A percentile compares a stretch with the other conserved stretches of the same genome.
These are phyloP conservation scores for Pseudogymnoascus sp. DNA, from an alignment of 2,329 filamentous ascomycete species.

Conservation along the genomic window DNA sequence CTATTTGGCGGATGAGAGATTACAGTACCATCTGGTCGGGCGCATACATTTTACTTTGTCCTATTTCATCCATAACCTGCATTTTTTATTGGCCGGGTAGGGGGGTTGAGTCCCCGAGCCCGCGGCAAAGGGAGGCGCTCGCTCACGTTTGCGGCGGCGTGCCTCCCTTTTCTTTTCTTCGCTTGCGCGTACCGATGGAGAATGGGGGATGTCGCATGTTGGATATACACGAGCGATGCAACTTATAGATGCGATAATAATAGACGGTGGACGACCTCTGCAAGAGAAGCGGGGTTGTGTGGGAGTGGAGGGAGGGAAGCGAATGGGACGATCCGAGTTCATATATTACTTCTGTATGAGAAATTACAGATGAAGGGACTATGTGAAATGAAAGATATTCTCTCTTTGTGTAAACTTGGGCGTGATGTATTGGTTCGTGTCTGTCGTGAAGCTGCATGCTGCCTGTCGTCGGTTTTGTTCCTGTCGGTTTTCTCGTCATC, in stretches of 20 bases:
- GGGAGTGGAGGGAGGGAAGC: background rate
- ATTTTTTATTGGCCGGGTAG: constrained; percentile 7
- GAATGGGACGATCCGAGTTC: background rate
- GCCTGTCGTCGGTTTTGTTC: too few species aligned
- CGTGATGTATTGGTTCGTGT: background rate
- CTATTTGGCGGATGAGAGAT: background rate
- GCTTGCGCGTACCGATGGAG: background rate
- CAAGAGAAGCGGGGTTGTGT: background rate
- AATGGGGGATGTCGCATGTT: background rate
- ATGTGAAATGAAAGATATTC: constrained; percentile 2
- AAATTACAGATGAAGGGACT: background rate
- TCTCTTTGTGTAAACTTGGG: background rate
- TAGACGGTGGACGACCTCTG: background rate
- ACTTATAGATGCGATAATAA: background rate
- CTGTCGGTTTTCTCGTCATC: too few species aligned
- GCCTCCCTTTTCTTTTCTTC: background rate
- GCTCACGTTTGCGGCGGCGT: background rate
- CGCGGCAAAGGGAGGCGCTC: background rate
- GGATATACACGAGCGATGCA: constrained; percentile 1
- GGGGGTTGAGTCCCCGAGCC: background rate
- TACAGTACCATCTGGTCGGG: constrained; percentile 3
- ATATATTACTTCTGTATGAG: background rate
- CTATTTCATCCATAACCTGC: background rate
- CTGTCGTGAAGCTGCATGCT: too few species aligned
- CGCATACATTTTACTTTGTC: background rate